Evolutionary conservation across 2,329 filamentous ascomycete genomes (phyloP).

Genomic region (Pestalotiopsis sp.): DNA sequence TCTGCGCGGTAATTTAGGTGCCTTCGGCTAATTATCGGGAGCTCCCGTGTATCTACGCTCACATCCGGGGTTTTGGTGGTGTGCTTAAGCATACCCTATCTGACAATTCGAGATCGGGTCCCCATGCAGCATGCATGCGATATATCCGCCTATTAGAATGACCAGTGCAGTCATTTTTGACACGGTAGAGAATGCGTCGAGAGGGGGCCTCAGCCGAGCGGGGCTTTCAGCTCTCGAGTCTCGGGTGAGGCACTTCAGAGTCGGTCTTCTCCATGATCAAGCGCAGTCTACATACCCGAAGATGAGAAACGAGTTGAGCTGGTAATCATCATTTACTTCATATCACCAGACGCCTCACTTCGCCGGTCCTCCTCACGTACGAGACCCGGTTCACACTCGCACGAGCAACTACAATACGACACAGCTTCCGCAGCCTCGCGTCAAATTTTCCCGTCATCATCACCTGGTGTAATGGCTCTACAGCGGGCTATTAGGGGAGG

Average conservation of each 20-base stretch:
- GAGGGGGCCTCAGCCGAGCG: neutral
- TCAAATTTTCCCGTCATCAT: neutral
- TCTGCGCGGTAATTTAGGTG: too few relatives aligned
- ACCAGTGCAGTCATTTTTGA: neutral
- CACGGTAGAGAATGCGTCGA: neutral
- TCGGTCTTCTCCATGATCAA: neutral
- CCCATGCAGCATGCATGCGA: neutral
- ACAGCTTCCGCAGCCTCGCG: neutral
- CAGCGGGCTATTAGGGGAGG: neutral
- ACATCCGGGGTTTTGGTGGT: too few relatives aligned
- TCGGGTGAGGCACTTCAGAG: neutral
- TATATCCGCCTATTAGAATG: neutral
- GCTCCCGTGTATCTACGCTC: too few relatives aligned
- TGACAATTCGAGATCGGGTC: neutral
- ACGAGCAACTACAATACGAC: neutral
- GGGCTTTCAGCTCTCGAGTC: neutral
- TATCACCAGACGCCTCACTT: neutral
- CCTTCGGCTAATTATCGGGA: too few relatives aligned
- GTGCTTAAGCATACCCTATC: too few relatives aligned
- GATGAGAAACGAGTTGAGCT: neutral
- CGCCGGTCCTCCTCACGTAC: neutral
- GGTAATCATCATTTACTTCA: neutral
- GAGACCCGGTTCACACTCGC: neutral
- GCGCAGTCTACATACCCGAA: neutral
- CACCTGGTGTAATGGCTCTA: neutral